Base-by-base conservation (phyloP, 169 alveolate species). In the Ichthyophthirius multifiliis region DNA sequence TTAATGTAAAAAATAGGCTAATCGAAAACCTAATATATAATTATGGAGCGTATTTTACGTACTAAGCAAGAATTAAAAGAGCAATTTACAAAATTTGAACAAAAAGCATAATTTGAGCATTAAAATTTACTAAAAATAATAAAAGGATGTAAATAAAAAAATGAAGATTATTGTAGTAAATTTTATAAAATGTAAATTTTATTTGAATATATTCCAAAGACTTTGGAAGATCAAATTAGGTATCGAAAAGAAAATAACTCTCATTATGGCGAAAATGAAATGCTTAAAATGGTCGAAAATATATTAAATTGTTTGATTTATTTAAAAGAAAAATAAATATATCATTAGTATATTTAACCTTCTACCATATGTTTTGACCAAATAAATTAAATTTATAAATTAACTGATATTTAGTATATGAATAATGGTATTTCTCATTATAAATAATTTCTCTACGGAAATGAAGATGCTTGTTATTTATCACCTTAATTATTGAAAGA, bases 121-220 rank as follows among this genome's bases (percentile, higher is more conserved):
- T 27, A 16, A 10, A 27, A 55, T 27, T 23, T 55, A 27, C 43
- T 55, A 27, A 55, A 39, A 9, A 27, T 34, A 39, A 55, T 55
- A 20, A 55, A 39, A 27, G 71, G 43, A 27, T 55, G 31, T 23
- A 23, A 23, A 55, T 41, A 13, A 31, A 34, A 45, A n/a, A 45
- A 63, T 44, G 75, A 78, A 23, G 34, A 78, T n/a, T 44, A 63
- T 23, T 78, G 78, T 31, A 43, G 64, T 30, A 39, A 76, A 0
- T 78, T 43, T 65, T 78, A 63, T 44, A 39, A 45, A 23, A 43
- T 78, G 1, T 37, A 55, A 27, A 31, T 78, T 5, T 23, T 44
- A 4, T 78, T 78, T 63, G 84, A 78, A 30, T 78, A 64, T 20
- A 31, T 78, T 0, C 84, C 84, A 13, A 3, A 30, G 16, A 78